These are phyloP conservation scores for Penicillium chermesinum DNA, from an alignment of 495 filamentous ascomycete species.

Conservation along the genomic window DNA sequence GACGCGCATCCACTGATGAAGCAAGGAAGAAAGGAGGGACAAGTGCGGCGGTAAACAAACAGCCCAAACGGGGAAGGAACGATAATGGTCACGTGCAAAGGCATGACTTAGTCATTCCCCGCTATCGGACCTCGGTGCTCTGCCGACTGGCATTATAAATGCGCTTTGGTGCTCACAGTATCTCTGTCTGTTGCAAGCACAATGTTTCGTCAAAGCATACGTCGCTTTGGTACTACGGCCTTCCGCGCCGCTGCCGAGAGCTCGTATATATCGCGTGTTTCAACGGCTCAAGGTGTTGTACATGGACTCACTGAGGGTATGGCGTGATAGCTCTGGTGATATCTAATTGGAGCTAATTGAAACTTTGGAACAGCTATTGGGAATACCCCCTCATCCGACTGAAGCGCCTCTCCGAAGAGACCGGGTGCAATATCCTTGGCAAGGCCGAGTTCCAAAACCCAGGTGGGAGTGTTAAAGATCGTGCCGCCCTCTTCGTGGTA, in stretches of 20 bases:
- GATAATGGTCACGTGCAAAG: constrained; percentile 39
- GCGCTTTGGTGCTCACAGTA: neutral
- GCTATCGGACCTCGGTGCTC: constrained; percentile 16
- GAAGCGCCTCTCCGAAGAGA: constrained; percentile 81
- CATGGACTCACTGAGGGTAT: constrained; percentile 84
- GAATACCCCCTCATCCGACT: constrained; percentile 94
- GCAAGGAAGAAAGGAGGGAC: constrained; percentile 8
- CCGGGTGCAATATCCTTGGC: constrained; percentile 89
- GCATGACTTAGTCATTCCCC: constrained; percentile 10
- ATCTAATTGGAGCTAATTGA: constrained; percentile 1
- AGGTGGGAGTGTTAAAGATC: constrained; percentile 93
- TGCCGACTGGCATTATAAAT: neutral
- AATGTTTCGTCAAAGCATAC: constrained; percentile 55
- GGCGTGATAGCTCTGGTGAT: constrained; percentile 9
- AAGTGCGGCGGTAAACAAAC: constrained; percentile 42
- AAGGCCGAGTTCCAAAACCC: constrained; percentile 99
- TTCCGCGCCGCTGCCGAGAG: constrained; percentile 45
- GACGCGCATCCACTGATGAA: constrained; percentile 19
- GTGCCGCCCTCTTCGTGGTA: constrained; percentile 90
- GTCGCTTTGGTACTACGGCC: constrained; percentile 53
- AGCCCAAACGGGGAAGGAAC: constrained; percentile 39
- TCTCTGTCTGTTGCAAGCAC: constrained; percentile 3
- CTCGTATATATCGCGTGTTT: constrained; percentile 59
- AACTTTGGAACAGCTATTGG: constrained; percentile 68
- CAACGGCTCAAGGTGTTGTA: constrained; percentile 76